phyloP scores from a whole-genome alignment of 352 stramenopile genomes.

The Globisporangium abappressorium region DNA sequence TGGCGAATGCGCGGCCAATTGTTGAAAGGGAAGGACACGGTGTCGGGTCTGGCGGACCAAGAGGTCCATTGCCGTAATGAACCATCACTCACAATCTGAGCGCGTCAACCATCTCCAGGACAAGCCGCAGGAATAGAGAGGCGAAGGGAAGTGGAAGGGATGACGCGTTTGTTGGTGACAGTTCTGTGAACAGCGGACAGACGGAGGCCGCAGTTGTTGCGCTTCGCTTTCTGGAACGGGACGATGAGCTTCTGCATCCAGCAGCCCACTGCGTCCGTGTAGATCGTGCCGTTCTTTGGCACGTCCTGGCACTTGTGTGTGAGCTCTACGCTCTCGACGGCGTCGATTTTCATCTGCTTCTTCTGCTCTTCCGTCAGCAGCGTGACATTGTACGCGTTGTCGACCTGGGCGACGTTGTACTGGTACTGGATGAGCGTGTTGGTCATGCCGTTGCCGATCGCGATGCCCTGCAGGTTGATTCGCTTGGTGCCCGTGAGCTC shows the following conservation, averaged over 20 bases:
- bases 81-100: too few species aligned
- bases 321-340: constrained; percentile 20
- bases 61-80: too few species aligned
- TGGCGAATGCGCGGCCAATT: too few species aligned
- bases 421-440: constrained; percentile 29
- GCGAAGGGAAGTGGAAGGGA: too few species aligned
- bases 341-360: constrained; percentile 36
- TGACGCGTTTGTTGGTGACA: too few species aligned
- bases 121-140: too few species aligned
- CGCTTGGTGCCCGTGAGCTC: neutral
- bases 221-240: constrained; percentile 19
- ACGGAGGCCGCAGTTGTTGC: constrained; percentile 50
- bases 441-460: constrained; percentile 68
- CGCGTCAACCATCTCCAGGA: too few species aligned
- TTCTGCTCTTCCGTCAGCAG: constrained; percentile 36
- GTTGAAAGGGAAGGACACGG: too few species aligned
- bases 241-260: constrained; percentile 30
- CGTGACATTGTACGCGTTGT: constrained; percentile 65
- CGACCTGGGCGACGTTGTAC: constrained; percentile 40
- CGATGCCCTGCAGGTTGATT: constrained; percentile 56
- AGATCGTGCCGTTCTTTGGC: constrained; percentile 25
- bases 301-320: constrained; percentile 10
- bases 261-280: constrained; percentile 25
- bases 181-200: too few species aligned
- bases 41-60: too few species aligned